Base-by-base conservation (phyloP, 306 rosid species). In the Benincasa hispida region DNA sequence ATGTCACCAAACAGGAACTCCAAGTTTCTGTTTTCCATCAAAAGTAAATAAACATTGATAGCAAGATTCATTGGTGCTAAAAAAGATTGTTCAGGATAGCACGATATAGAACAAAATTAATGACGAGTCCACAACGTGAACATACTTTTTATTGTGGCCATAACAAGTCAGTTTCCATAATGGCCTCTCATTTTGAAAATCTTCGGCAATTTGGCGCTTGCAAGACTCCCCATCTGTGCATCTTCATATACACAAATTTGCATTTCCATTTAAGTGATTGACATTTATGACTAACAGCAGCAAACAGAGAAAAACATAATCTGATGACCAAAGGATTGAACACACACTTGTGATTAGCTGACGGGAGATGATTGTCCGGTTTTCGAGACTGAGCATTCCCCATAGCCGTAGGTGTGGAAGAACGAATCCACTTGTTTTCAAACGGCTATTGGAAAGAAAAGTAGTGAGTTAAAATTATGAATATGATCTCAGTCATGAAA, bases 151-250 rank as follows among this genome's bases (percentile, higher is more conserved):
- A 83, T 69, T 69, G 85, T 94, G 97, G 83, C 90, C 77, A 17
- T 91, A 94, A 90, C 97, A 91, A 2, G 97, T 90, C 76, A 94
- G 91, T 80, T 83, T 87, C 98, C 98, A 94, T 63, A 91, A 82
- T 15, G 98, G 97, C 74, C 83, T 89, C 88, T 91, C 98, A 4
- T 78, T 77, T 81, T 87, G 78, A 74, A 90, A 90, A 87, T 94
- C 97, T 66, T 89, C 91, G 54, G 68, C 89, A 50, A 91, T 86
- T 81, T 81, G 86, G 81, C 85, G 90, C 81, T 83, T 91, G 89
- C 98, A 94, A 69, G 65, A 57, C 79, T 90, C 96, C 17, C 89
- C 92, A 88, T 90, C 94, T 45, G 91, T 88, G 87, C 98, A 94
- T 83, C 98, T 91, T 80, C 84, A 87, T 69, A 74, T 72, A 81